phyloP scores from a whole-genome alignment of 345 rosid genomes.

The Gossypium sturtianum region DNA sequence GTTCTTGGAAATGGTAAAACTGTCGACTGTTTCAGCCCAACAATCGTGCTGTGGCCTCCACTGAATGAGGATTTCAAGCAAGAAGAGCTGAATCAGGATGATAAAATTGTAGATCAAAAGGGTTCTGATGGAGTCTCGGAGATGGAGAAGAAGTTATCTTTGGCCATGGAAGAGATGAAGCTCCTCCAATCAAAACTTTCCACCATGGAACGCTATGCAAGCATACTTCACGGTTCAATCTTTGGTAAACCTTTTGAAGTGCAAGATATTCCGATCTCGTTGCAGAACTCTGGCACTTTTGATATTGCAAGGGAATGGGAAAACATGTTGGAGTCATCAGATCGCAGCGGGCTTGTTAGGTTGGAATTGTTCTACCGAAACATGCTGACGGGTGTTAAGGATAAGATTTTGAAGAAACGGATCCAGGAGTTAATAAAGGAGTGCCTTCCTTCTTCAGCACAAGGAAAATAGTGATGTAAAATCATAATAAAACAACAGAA shows the following conservation, averaged over 20 bases:
- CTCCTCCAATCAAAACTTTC: conserved; percentile 56
- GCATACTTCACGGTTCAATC: conserved; percentile 76
- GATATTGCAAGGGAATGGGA: conserved; percentile 82
- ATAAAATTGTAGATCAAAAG: conserved; percentile 16
- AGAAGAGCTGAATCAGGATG: conserved; percentile 24
- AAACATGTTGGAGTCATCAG: conserved; percentile 67
- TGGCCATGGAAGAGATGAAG: conserved; percentile 61
- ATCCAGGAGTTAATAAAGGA: conserved; percentile 77
- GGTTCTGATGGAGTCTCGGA: conserved; percentile 25
- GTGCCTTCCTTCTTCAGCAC: conserved; percentile 40
- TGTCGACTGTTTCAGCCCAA: conserved; percentile 43
- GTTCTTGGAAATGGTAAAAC: conserved; percentile 69
- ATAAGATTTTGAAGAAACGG: conserved; percentile 73
- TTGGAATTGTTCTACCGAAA: conserved; percentile 68
- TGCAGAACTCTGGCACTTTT: conserved; percentile 40
- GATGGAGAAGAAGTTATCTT: conserved; percentile 39
- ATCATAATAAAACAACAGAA: not conserved
- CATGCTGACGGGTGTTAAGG: conserved; percentile 75
- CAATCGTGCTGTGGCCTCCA: conserved; percentile 60
- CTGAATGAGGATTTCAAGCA: conserved; percentile 31
- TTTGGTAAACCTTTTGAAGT: conserved; percentile 71
- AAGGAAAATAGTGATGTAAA: not conserved
- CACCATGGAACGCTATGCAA: conserved; percentile 63
- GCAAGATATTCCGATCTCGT: conserved; percentile 56
- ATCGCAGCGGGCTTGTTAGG: conserved; percentile 54